Conservation (phyloP, 2,329 filamentous ascomycete genomes). For the Mycocentrospora acerina region DNA sequence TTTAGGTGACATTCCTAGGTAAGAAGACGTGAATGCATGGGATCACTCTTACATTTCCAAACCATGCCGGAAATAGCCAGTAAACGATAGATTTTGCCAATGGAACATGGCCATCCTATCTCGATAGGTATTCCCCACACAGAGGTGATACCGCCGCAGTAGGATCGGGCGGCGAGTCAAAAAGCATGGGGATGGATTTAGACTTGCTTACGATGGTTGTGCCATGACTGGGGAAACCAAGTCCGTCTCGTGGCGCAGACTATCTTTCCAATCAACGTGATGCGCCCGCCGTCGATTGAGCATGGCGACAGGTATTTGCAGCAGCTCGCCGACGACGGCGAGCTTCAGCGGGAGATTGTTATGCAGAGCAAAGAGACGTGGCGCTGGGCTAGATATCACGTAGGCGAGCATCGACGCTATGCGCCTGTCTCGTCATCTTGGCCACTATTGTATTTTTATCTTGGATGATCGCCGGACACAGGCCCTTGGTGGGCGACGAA, state of each 20-base stretch:
- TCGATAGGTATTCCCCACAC: too few relatives aligned
- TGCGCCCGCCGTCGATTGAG: conserved; percentile 17
- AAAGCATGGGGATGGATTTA: not conserved
- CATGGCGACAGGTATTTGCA: conserved; percentile 26
- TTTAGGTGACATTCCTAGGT: too few relatives aligned
- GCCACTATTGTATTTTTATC: conserved; percentile 4
- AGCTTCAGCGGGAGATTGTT: conserved; percentile 8
- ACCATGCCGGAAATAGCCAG: too few relatives aligned
- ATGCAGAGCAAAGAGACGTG: conserved; percentile 19
- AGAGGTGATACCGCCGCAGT: too few relatives aligned
- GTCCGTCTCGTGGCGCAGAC: conserved; percentile 25
- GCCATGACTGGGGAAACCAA: conserved; percentile 17
- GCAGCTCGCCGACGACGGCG: conserved; percentile 13
- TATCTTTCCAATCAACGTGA: conserved; percentile 10
- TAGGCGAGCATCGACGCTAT: conserved; percentile 6
- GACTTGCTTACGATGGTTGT: conserved; percentile 7
- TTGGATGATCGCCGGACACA: conserved; percentile 1
- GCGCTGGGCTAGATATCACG: conserved; percentile 2
- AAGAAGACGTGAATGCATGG: too few relatives aligned
- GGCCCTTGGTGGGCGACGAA: too few relatives aligned
- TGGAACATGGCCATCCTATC: too few relatives aligned
- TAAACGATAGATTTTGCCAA: too few relatives aligned
- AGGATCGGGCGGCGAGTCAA: too few relatives aligned
- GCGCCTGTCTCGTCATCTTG: conserved; percentile 18
- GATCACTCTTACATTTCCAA: too few relatives aligned